phyloP scores from a whole-genome alignment of 2,329 filamentous ascomycete species.

The Fusarium sp. region DNA sequence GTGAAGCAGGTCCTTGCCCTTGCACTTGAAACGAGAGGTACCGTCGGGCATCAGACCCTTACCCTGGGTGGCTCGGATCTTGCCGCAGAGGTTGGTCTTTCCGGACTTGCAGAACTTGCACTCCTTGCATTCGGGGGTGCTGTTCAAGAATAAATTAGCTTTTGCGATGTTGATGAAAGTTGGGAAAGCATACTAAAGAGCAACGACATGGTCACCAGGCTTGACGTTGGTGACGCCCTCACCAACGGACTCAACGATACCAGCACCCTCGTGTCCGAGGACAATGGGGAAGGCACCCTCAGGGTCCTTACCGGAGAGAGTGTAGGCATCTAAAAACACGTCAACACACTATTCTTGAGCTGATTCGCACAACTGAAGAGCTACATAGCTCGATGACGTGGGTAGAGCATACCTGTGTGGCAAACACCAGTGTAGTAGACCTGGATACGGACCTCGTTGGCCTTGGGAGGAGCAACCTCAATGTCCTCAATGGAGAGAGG shows the following conservation, averaged over 20 bases:
- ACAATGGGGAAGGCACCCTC: conserved; percentile 94
- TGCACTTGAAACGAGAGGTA: conserved; percentile 92
- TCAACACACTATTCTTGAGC: conserved; percentile 14
- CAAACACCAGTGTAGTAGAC: conserved; percentile 99
- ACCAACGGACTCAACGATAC: conserved; percentile 91
- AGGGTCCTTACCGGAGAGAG: conserved; percentile 94
- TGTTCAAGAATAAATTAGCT: conserved; percentile 51
- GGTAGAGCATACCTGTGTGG: conserved; percentile 79
- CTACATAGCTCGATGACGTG: conserved; percentile 18
- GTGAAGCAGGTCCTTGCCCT: conserved; percentile 94
- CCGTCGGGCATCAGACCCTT: conserved; percentile 97
- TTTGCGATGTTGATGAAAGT: neutral
- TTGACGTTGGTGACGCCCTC: conserved; percentile 96
- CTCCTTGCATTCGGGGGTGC: conserved; percentile 95
- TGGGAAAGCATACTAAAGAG: conserved; percentile 75
- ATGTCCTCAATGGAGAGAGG: conserved; percentile 90
- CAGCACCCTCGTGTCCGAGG: conserved; percentile 90
- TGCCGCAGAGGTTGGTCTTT: conserved; percentile 99
- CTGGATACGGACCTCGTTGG: conserved; percentile 95
- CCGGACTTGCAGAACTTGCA: conserved; percentile 99
- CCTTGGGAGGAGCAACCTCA: conserved; percentile 88
- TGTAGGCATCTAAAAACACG: conserved; percentile 80
- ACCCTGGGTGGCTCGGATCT: conserved; percentile 97
- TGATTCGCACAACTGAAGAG: neutral
- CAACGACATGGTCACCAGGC: conserved; percentile 89